Evolutionary conservation across 441 rosid species (phyloP).

Genomic region (Arabidopsis lyrata): DNA sequence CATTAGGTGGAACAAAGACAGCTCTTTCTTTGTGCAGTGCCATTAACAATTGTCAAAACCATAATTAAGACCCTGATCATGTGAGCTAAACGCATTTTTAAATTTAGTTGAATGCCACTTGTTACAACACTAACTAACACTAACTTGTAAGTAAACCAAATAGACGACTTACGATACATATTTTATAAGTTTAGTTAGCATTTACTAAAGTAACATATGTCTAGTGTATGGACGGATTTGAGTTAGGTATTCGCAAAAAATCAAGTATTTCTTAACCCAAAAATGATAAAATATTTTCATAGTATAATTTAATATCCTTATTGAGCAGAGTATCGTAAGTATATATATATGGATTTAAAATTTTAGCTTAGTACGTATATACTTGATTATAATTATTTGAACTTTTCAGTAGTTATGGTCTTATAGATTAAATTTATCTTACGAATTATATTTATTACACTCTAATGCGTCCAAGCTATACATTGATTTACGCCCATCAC

Average conservation of each 20-base stretch:
- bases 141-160: not conserved
- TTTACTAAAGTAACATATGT: conserved; percentile 5
- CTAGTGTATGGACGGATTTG: not conserved
- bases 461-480: conserved; percentile 14
- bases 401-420: not conserved
- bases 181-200: not conserved
- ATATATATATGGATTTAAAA: not conserved
- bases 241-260: conserved; percentile 4
- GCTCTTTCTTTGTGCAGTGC: conserved; percentile 28
- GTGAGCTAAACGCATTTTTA: conserved; percentile 26
- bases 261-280: not conserved
- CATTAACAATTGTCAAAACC: conserved; percentile 34
- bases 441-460: not conserved
- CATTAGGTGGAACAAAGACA: conserved; percentile 38
- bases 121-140: not conserved
- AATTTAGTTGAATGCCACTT: conserved; percentile 21
- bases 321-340: not conserved
- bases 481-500: conserved; percentile 18
- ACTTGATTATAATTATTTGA: not conserved
- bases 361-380: not conserved
- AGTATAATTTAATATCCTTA: not conserved
- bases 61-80: conserved; percentile 29
- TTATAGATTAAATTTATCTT: not conserved
- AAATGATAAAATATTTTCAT: not conserved
- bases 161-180: conserved; percentile 20